phyloP scores from a whole-genome alignment of 2,329 filamentous ascomycete species.

The Exophiala bonariae region DNA sequence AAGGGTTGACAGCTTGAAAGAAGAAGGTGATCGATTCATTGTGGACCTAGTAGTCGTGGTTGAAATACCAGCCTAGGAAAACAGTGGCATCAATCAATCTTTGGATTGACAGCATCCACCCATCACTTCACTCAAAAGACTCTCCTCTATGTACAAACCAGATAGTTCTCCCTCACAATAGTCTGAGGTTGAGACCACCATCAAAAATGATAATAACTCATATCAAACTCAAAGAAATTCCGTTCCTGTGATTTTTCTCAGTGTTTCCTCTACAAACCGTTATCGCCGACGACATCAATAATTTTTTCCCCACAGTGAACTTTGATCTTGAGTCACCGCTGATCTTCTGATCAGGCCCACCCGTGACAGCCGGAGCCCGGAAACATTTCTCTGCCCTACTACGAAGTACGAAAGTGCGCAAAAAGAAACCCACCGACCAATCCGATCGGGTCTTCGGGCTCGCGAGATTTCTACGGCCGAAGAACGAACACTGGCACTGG shows the following conservation, averaged over 20 bases:
- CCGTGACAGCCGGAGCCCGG: neutral
- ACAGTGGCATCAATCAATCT: slow-evolving; percentile 1
- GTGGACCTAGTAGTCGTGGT: slow-evolving; percentile 25
- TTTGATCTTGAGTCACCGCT: neutral
- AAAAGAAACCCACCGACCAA: too few species aligned
- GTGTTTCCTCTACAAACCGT: neutral
- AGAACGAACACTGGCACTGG: too few species aligned
- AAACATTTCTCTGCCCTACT: too few species aligned
- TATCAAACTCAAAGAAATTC: neutral
- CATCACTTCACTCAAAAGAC: slow-evolving; percentile 3
- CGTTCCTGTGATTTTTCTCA: neutral
- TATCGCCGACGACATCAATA: neutral
- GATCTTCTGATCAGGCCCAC: neutral
- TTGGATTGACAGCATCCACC: neutral
- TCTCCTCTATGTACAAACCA: slow-evolving; percentile 14
- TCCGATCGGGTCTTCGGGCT: neutral
- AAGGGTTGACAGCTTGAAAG: too few species aligned
- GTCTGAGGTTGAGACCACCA: slow-evolving; percentile 10
- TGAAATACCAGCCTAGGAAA: slow-evolving; percentile 22
- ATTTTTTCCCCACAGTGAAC: slow-evolving; percentile 1
- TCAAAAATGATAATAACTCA: slow-evolving; percentile 1
- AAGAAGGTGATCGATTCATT: slow-evolving; percentile 2
- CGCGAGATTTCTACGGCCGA: slow-evolving; percentile 1
- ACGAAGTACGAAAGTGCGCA: too few species aligned
- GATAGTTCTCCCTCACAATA: slow-evolving; percentile 12